These are phyloP conservation scores for Vitis amurensis DNA, from an alignment of 164 flowering plant species.

Conservation along the genomic window DNA sequence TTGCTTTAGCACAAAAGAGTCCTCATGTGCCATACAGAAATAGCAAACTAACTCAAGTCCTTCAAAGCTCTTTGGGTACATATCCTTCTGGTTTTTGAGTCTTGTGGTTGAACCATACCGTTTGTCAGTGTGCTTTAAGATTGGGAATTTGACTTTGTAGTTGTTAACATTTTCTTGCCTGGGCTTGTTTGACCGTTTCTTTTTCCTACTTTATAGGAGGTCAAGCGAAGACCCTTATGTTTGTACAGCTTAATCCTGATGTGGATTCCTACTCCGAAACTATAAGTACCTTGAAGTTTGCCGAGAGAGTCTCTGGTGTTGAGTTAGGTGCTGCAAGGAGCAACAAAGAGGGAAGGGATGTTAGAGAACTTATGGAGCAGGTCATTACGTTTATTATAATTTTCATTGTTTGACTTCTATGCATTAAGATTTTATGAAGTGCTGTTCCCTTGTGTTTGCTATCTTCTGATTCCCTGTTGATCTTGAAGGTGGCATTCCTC, in stretches of 20 bases:
- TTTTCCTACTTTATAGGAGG: conserved; percentile 49
- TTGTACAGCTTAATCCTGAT: conserved; percentile 84
- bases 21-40: conserved; percentile 81
- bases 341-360: conserved; percentile 72
- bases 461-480: conserved; percentile 1
- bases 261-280: conserved; percentile 65
- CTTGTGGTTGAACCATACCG: background rate
- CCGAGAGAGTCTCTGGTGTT: conserved; percentile 82
- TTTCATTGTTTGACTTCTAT: background rate
- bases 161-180: background rate
- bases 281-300: conserved; percentile 79
- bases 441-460: background rate
- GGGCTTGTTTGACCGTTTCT: background rate
- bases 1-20: conserved; percentile 70
- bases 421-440: background rate
- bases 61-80: conserved; percentile 77
- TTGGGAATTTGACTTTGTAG: background rate
- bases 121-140: background rate
- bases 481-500: conserved; percentile 48
- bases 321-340: conserved; percentile 82
- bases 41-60: conserved; percentile 79
- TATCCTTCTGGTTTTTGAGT: background rate
- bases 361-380: conserved; percentile 80
- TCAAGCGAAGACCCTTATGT: conserved; percentile 87
- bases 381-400: conserved; percentile 23